A percentile compares a stretch with the other conserved stretches of the same genome.
phyloP scores from a whole-genome alignment of 768 basidiomycete genomes.

The Agaricus subrufescens region DNA sequence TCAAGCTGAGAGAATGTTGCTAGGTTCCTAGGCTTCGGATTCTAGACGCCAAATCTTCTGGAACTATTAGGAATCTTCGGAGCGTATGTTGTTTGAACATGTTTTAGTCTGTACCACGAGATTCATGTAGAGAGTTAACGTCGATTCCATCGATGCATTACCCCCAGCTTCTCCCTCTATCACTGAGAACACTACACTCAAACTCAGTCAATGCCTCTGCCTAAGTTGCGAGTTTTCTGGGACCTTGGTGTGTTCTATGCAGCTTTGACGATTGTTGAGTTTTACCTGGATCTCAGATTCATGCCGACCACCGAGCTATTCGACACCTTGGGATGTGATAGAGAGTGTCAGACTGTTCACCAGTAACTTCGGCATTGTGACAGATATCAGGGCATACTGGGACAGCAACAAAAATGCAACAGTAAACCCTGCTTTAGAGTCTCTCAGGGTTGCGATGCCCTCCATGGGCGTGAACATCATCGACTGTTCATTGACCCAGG shows the following conservation, averaged over 20 bases:
- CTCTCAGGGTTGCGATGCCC: background rate
- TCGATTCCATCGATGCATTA: background rate
- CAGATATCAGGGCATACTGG: slow-evolving; percentile 11
- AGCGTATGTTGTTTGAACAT: background rate
- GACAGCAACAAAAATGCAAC: background rate
- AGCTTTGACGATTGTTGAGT: background rate
- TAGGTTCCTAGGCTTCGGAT: background rate
- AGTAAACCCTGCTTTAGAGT: background rate
- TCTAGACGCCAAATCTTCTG: background rate
- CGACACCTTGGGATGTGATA: slow-evolving; percentile 5
- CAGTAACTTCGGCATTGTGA: slow-evolving; percentile 4
- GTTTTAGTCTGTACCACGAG: background rate
- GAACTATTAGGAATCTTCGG: too few relatives aligned
- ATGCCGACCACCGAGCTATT: slow-evolving; percentile 1
- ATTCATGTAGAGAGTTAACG: background rate
- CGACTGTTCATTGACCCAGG: background rate
- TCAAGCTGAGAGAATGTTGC: background rate
- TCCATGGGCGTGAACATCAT: slow-evolving; percentile 4
- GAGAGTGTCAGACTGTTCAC: slow-evolving; percentile 3
- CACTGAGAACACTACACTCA: background rate
- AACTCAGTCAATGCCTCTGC: background rate
- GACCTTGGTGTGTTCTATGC: slow-evolving; percentile 10
- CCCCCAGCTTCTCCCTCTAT: background rate
- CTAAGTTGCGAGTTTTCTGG: slow-evolving; percentile 9
- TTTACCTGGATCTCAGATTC: slow-evolving; percentile 1